These are phyloP conservation scores for Geoglossum glabrum DNA, from an alignment of 495 filamentous ascomycete species.

Conservation along the genomic window DNA sequence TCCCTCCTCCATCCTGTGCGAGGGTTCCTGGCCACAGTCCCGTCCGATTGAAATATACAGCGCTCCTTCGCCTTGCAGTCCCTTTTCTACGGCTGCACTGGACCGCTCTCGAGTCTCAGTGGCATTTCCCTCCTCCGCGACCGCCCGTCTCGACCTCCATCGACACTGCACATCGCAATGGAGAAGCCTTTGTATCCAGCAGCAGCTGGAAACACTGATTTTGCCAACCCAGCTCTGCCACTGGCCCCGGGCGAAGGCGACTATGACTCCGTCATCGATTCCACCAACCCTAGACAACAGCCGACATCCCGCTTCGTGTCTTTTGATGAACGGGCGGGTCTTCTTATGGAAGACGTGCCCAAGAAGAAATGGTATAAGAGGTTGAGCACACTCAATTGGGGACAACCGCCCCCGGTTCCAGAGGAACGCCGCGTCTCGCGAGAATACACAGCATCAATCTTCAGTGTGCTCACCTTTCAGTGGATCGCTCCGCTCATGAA, in stretches of 20 bases:
- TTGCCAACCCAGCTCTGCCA: background rate
- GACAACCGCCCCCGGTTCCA: conserved; percentile 32
- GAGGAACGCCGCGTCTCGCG: conserved; percentile 25
- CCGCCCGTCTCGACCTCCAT: background rate
- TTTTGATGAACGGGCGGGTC: background rate
- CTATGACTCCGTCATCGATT: background rate
- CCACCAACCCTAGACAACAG: background rate
- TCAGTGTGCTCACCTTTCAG: conserved; percentile 36
- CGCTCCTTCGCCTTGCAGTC: too few relatives aligned
- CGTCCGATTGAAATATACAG: background rate
- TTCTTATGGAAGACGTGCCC: background rate
- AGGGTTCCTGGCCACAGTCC: background rate
- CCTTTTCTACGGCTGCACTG: background rate
- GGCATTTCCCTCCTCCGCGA: background rate
- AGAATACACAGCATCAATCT: conserved; percentile 32
- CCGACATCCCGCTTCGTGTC: background rate
- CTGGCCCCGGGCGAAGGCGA: background rate
- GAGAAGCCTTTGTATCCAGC: background rate
- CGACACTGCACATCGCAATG: background rate
- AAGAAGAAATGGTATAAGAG: conserved; percentile 31
- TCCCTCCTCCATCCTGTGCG: background rate
- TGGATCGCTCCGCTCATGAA: conserved; percentile 14
- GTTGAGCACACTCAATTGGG: conserved; percentile 34
- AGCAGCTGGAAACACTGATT: background rate
- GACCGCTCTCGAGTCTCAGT: background rate